Evolutionary conservation across 371 early-diverging fungal species (phyloP).

Genomic region (Blastocladiella emersonii): DNA sequence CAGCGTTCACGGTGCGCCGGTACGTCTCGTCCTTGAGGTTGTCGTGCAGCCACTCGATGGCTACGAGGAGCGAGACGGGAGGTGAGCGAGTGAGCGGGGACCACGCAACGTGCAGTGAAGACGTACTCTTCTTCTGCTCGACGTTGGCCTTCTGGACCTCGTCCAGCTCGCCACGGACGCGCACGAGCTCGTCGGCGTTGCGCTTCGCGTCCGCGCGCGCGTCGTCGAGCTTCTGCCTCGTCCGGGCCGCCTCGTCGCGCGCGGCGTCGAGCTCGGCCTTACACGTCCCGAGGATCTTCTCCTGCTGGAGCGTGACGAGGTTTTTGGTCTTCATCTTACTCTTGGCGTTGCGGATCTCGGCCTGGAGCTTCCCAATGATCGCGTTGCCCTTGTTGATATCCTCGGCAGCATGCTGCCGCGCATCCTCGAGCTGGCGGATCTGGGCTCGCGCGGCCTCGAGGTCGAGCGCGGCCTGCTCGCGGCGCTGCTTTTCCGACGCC

Average conservation of each 20-base stretch:
- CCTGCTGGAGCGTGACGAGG: constrained; percentile 18
- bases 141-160: neutral
- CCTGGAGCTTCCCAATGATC: constrained; percentile 19
- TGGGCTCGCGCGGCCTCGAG: constrained; percentile 5
- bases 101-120: neutral
- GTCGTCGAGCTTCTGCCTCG: neutral
- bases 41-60: neutral
- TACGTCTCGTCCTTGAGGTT: neutral
- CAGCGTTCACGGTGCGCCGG: too few relatives aligned
- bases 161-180: neutral
- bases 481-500: neutral
- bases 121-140: neutral
- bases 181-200: neutral
- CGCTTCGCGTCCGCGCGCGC: neutral
- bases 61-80: neutral
- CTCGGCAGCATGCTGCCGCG: constrained; percentile 17
- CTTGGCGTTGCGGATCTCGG: constrained; percentile 24
- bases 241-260: neutral
- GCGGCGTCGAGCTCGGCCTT: neutral
- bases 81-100: neutral
- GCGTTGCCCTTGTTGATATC: constrained; percentile 26
- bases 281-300: neutral
- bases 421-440: constrained; percentile 17
- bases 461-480: neutral
- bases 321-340: constrained; percentile 34